Evolutionary conservation across 2,329 filamentous ascomycete species (phyloP).

Genomic region (Zasmidium angulare): DNA sequence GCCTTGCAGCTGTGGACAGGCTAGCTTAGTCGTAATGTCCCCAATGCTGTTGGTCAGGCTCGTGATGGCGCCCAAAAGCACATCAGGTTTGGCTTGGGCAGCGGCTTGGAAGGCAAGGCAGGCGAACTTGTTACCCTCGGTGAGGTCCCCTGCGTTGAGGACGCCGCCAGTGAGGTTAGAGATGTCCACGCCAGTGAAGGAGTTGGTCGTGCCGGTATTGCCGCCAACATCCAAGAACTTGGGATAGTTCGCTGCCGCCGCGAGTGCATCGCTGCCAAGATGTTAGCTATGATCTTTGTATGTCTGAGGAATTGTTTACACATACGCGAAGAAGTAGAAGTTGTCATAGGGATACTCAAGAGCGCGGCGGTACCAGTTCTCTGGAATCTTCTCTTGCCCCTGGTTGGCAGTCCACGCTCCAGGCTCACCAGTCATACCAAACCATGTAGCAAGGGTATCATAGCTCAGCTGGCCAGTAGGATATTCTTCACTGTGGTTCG

Average conservation of each 20-base stretch:
- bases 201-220: slow-evolving; percentile 37
- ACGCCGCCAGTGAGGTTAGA: slow-evolving; percentile 41
- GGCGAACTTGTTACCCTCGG: slow-evolving; percentile 48
- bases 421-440: slow-evolving; percentile 24
- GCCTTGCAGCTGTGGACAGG: slow-evolving; percentile 8
- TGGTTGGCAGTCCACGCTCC: slow-evolving; percentile 31
- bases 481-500: slow-evolving; percentile 35
- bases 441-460: slow-evolving; percentile 21
- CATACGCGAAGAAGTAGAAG: slow-evolving; percentile 26
- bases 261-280: slow-evolving; percentile 18
- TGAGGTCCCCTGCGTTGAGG: slow-evolving; percentile 35
- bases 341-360: slow-evolving; percentile 30
- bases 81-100: slow-evolving; percentile 14
- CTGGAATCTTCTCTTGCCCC: slow-evolving; percentile 41
- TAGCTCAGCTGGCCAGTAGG: slow-evolving; percentile 34
- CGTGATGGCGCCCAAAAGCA: slow-evolving; percentile 8
- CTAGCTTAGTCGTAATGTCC: neutral
- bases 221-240: slow-evolving; percentile 35
- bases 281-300: no score
- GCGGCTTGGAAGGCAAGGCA: slow-evolving; percentile 39
- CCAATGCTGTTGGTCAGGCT: slow-evolving; percentile 9
- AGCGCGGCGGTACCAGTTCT: slow-evolving; percentile 33
- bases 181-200: slow-evolving; percentile 37
- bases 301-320: no score
- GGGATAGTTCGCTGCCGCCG: slow-evolving; percentile 25